Evolutionary conservation across 192 early-diverging fungal genomes (phyloP).

Genomic region (Chytriomyces sp.): DNA sequence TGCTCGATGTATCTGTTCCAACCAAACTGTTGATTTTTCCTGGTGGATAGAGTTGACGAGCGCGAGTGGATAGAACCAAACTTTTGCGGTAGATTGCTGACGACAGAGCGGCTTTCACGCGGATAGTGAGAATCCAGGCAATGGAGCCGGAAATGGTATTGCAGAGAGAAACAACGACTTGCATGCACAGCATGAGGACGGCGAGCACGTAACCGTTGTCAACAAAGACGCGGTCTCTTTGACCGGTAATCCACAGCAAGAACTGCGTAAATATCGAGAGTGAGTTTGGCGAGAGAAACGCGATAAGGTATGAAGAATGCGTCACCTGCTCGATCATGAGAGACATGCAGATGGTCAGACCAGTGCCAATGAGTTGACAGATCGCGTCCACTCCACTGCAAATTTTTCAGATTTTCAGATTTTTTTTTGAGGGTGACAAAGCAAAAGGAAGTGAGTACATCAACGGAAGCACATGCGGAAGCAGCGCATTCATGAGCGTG

Average conservation of each 20-base stretch:
- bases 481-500: slow-evolving; percentile 17
- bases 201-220: slow-evolving; percentile 26
- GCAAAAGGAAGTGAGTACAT: not conserved
- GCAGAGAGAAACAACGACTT: slow-evolving; percentile 7
- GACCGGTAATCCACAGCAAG: not conserved
- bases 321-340: slow-evolving; percentile 14
- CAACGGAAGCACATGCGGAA: slow-evolving; percentile 9
- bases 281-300: not conserved
- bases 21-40: slow-evolving; percentile 34
- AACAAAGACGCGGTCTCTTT: not conserved
- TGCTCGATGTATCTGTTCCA: not conserved
- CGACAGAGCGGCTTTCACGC: slow-evolving; percentile 16
- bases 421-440: no score
- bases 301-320: no score
- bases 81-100: slow-evolving; percentile 26
- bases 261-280: not conserved
- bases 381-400: slow-evolving; percentile 11
- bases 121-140: slow-evolving; percentile 7
- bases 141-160: slow-evolving; percentile 21
- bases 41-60: slow-evolving; percentile 14
- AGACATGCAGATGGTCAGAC: slow-evolving; percentile 6
- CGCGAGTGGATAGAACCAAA: slow-evolving; percentile 12
- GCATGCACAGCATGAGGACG: slow-evolving; percentile 24
- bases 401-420: no score
- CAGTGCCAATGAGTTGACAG: slow-evolving; percentile 2